These are phyloP conservation scores for Kazachstania sp. DNA, from an alignment of 1,139 yeast species.

Conservation along the genomic window DNA sequence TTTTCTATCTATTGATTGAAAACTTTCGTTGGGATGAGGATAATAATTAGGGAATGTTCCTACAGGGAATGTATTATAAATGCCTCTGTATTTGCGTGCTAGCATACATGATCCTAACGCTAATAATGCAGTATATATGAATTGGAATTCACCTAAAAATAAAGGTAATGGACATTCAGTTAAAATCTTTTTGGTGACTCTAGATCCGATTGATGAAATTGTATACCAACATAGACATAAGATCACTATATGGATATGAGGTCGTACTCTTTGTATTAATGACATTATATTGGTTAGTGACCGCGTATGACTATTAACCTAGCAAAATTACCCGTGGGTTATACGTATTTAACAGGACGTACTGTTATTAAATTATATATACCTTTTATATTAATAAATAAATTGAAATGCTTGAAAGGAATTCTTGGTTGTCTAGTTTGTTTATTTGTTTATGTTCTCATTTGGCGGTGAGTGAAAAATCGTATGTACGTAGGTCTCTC, in stretches of 20 bases:
- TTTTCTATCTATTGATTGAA: background rate
- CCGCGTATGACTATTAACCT: background rate
- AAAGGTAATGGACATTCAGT: conserved; percentile 68
- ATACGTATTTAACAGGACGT: too few relatives aligned
- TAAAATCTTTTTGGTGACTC: conserved; percentile 71
- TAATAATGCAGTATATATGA: conserved; percentile 50
- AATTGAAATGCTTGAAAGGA: too few relatives aligned
- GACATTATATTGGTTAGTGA: background rate
- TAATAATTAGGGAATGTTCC: conserved; percentile 46
- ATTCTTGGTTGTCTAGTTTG: too few relatives aligned
- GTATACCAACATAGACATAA: conserved; percentile 75
- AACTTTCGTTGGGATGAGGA: conserved; percentile 1
- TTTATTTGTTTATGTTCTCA: too few relatives aligned
- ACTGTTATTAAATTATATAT: too few relatives aligned
- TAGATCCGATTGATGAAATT: conserved; percentile 72
- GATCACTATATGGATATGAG: conserved; percentile 32
- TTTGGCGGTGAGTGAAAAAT: too few relatives aligned
- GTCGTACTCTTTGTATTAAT: conserved; percentile 8
- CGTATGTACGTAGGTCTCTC: too few relatives aligned
- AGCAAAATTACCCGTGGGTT: too few relatives aligned
- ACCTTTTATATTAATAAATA: too few relatives aligned
- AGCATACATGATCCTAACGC: conserved; percentile 28
- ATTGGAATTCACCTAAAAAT: conserved; percentile 82
- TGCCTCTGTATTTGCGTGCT: conserved; percentile 17
- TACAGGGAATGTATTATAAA: conserved; percentile 38